Percentiles rank a stretch among this genome's conserved stretches.
phyloP scores from a whole-genome alignment of 805 yeast genomes.

The Candida wancherniae region DNA sequence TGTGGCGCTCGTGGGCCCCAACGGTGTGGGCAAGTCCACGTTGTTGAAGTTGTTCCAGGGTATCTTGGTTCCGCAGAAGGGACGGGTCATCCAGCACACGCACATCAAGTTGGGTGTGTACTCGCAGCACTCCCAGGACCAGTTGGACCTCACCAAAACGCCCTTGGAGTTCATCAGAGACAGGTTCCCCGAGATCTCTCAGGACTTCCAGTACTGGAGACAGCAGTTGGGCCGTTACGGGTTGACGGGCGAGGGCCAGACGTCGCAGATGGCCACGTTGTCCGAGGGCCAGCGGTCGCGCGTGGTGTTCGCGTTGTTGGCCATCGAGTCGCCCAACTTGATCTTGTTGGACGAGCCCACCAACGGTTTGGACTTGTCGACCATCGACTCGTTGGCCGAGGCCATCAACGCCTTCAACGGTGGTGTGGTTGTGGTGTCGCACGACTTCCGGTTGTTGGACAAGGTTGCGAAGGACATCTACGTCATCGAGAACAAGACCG shows the following conservation, averaged over 20 bases:
- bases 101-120: constrained; percentile 98
- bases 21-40: constrained; percentile 98
- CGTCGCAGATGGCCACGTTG: constrained; percentile 96
- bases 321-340: constrained; percentile 92
- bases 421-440: constrained; percentile 98
- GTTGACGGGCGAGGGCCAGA: constrained; percentile 97
- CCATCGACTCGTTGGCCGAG: constrained; percentile 95
- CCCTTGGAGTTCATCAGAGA: constrained; percentile 97
- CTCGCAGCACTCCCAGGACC: constrained; percentile 98
- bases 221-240: constrained; percentile 97
- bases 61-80: constrained; percentile 79
- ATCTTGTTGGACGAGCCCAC: constrained; percentile 98
- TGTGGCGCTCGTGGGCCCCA: constrained; percentile 96
- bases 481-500: constrained; percentile 93
- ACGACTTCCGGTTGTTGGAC: constrained; percentile 96
- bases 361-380: constrained; percentile 97
- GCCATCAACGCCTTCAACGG: constrained; percentile 94
- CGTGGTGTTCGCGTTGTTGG: constrained; percentile 94
- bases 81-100: constrained; percentile 95
- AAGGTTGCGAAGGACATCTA: constrained; percentile 96
- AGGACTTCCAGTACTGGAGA: constrained; percentile 99
- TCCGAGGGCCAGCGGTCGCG: constrained; percentile 99
- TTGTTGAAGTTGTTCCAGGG: constrained; percentile 96
- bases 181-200: constrained; percentile 82
- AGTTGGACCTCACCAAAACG: constrained; percentile 89